Percentiles rank a stretch among this genome's conserved stretches.
These are phyloP conservation scores for Ajuga reptans DNA, from an alignment of 305 asterid species.

Conservation along the genomic window DNA sequence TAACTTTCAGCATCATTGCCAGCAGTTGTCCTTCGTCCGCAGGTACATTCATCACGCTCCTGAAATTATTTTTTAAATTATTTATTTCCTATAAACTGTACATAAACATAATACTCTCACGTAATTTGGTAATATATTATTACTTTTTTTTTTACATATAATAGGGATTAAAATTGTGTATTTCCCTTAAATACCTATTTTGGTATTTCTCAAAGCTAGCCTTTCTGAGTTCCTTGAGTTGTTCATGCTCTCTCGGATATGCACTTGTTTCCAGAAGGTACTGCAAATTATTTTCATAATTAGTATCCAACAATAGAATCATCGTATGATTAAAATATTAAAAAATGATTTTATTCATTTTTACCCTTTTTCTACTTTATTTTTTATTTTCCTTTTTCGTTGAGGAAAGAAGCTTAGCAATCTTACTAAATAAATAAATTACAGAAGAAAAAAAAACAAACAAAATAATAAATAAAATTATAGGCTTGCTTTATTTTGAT, in stretches of 20 bases:
- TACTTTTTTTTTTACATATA: no score
- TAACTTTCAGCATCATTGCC: conserved; percentile 32
- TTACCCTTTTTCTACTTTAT: no score
- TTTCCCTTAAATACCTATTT: neutral
- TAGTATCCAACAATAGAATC: neutral
- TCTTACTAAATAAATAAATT: no score
- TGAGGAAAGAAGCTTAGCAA: no score
- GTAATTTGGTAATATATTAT: no score
- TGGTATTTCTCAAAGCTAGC: conserved; percentile 37
- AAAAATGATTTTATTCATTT: neutral
- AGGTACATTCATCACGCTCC: conserved; percentile 44
- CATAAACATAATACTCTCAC: no score
- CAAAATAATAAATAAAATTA: neutral
- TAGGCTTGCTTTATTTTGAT: no score
- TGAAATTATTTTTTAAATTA: neutral
- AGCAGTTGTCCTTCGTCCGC: conserved; percentile 40
- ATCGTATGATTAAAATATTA: neutral
- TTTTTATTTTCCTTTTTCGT: no score
- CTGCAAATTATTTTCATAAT: conserved; percentile 12
- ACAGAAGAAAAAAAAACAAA: neutral
- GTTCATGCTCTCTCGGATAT: conserved; percentile 38
- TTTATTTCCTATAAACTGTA: no score
- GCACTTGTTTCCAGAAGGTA: conserved; percentile 39
- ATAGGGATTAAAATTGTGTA: no score
- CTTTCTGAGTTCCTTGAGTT: conserved; percentile 33